A percentile compares a stretch with the other conserved stretches of the same genome.
These are phyloP conservation scores for Blumeria graminis DNA, from an alignment of 2,329 filamentous ascomycete species.

Conservation along the genomic window DNA sequence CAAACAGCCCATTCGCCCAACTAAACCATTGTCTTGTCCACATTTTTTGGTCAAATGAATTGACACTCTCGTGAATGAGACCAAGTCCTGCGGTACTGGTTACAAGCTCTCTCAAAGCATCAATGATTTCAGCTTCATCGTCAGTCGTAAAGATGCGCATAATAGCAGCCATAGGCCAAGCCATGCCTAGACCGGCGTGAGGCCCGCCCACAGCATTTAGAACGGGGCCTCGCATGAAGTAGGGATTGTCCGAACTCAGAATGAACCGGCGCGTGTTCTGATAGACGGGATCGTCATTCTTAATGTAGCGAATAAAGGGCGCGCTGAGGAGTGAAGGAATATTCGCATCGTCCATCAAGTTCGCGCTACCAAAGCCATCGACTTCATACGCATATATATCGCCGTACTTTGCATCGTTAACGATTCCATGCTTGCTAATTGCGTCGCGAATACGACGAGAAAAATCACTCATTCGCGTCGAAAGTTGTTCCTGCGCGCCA, in stretches of 20 bases:
- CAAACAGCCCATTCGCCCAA: conserved; percentile 76
- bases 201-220: conserved; percentile 45
- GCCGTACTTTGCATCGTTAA: conserved; percentile 34
- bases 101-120: conserved; percentile 10
- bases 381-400: conserved; percentile 58
- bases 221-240: conserved; percentile 29
- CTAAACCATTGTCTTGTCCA: conserved; percentile 38
- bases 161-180: conserved; percentile 32
- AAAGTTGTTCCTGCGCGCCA: conserved; percentile 24
- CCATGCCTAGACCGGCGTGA: conserved; percentile 32
- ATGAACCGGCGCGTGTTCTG: conserved; percentile 61
- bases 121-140: conserved; percentile 15
- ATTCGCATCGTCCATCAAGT: conserved; percentile 50
- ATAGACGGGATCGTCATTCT: conserved; percentile 38
- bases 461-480: conserved; percentile 29
- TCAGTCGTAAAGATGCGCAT: conserved; percentile 26
- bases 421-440: conserved; percentile 47
- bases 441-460: conserved; percentile 39
- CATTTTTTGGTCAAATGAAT: conserved; percentile 18
- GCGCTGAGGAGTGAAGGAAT: conserved; percentile 41
- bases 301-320: conserved; percentile 37
- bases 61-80: conserved; percentile 25
- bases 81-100: conserved; percentile 15
- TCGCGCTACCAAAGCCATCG: conserved; percentile 40
- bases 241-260: conserved; percentile 52